Evolutionary conservation across 345 rosid genomes (phyloP), one percentile per base, ranked within the genome.

Genomic region (Erodium maritimum): DNA sequence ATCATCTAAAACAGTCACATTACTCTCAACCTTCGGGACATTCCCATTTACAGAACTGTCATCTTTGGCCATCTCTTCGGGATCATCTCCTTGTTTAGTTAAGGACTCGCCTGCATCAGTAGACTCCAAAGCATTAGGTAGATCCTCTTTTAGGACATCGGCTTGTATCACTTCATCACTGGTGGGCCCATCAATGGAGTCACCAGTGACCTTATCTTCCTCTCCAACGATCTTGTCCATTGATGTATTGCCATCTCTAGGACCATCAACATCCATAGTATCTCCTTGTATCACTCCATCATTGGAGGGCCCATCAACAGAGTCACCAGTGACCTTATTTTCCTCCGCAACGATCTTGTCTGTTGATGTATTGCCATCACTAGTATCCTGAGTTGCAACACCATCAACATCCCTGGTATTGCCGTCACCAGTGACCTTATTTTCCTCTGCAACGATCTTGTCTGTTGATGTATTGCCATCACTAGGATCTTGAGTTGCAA

Each of bases 361-460:
- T n/a, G 54, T 2, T 6, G n/a, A 5, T 19, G 7, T 51, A n/a
- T 51, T 19, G 9, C 19, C 54, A 17, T 51, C 54, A 4, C 5
- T n/a, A 51, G 54, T 17, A 51, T 51, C 54, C 2, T n/a, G 19
- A 51, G 21, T 17, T 51, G 54, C 20, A 51, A 23, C 54, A 51
- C 54, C 61, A 60, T 67, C 67, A 17, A 56, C 52, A 62, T 69
- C 70, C 55, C 50, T 53, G 18, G 56, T 55, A n/a, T n/a, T n/a
- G n/a, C n/a, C n/a, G n/a, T 46, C 51, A 10, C 13, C 51, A 46
- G n/a, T 11, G 17, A 46, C n/a, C 51, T 46, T 46, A 46, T 46
- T 46, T n/a, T 51, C 54, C 20, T n/a, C 54, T 5, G 9, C 17
- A 19, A 5, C 54, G 17, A n/a, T 19, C 10, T 4, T 17, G 19